Evolutionary conservation across 306 rosid genomes (phyloP).

Genomic region (Trifolium repens): DNA sequence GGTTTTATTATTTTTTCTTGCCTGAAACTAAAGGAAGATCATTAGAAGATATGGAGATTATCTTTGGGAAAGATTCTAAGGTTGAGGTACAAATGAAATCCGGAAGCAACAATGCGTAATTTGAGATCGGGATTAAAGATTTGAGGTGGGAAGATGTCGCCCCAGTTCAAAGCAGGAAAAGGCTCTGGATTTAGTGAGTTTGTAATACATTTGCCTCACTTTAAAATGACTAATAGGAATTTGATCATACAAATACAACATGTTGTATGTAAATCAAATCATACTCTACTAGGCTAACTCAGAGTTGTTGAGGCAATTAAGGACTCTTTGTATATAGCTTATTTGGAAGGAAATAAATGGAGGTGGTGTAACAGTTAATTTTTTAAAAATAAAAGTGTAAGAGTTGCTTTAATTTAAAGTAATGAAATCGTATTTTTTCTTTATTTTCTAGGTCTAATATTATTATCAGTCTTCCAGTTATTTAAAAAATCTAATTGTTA

Average conservation of each 20-base stretch:
- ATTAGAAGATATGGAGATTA: constrained; percentile 72
- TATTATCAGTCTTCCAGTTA: too few relatives aligned
- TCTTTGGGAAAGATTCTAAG: constrained; percentile 39
- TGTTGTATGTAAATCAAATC: not conserved
- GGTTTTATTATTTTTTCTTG: constrained; percentile 60
- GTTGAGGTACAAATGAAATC: constrained; percentile 1
- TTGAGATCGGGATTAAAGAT: not conserved
- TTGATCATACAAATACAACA: not conserved
- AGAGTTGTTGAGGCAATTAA: not conserved
- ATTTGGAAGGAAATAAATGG: not conserved
- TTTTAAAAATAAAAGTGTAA: too few relatives aligned
- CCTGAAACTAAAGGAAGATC: constrained; percentile 85
- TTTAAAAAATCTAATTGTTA: too few relatives aligned
- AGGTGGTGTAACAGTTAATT: not conserved
- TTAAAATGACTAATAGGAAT: not conserved
- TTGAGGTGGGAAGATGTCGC: not conserved
- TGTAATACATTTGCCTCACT: not conserved
- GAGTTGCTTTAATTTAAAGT: too few relatives aligned
- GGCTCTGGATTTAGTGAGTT: not conserved
- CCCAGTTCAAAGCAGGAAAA: not conserved
- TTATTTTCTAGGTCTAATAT: too few relatives aligned
- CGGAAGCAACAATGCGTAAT: not conserved
- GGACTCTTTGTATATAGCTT: not conserved
- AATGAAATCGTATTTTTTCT: not conserved
- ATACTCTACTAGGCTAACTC: not conserved